These are phyloP conservation scores for Anastatica hierochuntica DNA, from an alignment of 345 rosid genomes.

Conservation along the genomic window DNA sequence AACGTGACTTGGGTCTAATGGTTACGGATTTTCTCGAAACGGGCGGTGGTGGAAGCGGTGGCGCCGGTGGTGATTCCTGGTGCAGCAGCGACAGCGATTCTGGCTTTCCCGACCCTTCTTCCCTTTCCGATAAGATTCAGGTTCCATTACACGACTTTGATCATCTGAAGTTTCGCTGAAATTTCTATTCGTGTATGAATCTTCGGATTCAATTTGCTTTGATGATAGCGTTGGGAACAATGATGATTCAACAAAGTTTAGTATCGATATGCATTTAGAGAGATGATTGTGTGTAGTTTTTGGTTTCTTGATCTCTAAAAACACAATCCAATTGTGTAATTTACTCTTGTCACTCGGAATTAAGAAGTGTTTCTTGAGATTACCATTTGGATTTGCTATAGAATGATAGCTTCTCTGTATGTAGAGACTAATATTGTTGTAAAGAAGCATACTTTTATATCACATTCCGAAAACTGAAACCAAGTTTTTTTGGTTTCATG, in stretches of 20 bases:
- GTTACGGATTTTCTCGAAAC: slow-evolving; percentile 80
- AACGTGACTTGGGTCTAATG: slow-evolving; percentile 78
- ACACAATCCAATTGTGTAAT: too few species aligned
- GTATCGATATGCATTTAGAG: neutral
- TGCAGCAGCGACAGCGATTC: slow-evolving; percentile 88
- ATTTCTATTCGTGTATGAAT: neutral
- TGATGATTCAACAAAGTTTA: too few species aligned
- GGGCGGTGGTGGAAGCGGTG: slow-evolving; percentile 48
- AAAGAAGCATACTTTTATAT: neutral
- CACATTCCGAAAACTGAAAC: neutral
- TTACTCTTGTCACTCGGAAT: neutral
- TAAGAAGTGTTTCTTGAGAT: neutral
- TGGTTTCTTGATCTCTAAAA: neutral
- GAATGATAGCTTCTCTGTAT: neutral
- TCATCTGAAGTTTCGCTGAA: neutral
- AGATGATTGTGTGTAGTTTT: too few species aligned
- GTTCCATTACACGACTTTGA: slow-evolving; percentile 21
- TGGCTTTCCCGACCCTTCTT: slow-evolving; percentile 58
- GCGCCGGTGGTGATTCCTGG: slow-evolving; percentile 47
- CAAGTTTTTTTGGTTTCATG: neutral
- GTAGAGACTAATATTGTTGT: too few species aligned
- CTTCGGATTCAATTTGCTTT: too few species aligned
- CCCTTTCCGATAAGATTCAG: slow-evolving; percentile 66
- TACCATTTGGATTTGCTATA: neutral
- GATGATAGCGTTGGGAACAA: too few species aligned